Conservation (phyloP, 768 basidiomycete genomes). For the Collybiopsis luxurians region DNA sequence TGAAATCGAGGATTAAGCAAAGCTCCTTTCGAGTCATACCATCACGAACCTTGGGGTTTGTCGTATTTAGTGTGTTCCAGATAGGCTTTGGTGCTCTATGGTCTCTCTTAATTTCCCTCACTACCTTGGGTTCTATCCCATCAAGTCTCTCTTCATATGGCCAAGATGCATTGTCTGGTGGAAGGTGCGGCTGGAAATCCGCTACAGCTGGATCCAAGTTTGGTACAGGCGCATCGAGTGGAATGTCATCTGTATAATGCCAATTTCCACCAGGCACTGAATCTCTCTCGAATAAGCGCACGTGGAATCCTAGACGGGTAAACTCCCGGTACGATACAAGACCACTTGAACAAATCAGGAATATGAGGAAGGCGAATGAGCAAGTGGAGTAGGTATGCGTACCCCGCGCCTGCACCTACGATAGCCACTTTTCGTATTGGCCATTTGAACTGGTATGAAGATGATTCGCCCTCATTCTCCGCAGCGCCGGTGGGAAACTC, state of each 20-base stretch:
- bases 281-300: conserved; percentile 38
- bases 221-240: conserved; percentile 33
- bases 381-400: conserved; percentile 7
- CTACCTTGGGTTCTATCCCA: conserved; percentile 16
- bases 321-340: conserved; percentile 35
- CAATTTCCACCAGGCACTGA: conserved; percentile 37
- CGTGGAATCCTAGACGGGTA: conserved; percentile 24
- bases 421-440: conserved; percentile 36
- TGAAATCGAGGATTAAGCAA: background rate
- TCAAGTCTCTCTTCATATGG: conserved; percentile 26
- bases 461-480: too few relatives aligned
- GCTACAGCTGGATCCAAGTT: conserved; percentile 27
- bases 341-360: conserved; percentile 22
- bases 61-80: conserved; percentile 32
- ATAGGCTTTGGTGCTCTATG: conserved; percentile 37
- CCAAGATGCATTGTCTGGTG: conserved; percentile 26
- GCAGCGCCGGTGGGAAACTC: too few relatives aligned
- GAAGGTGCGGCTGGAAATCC: conserved; percentile 34
- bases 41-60: conserved; percentile 30
- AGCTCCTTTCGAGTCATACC: background rate
- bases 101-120: conserved; percentile 15
- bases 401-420: conserved; percentile 40
- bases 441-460: conserved; percentile 32
- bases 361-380: too few relatives aligned
- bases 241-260: conserved; percentile 39